Evolutionary conservation across 129 eudicot genomes (phyloP), one percentile per base, ranked within the genome.

Genomic region (Silybum marianum): DNA sequence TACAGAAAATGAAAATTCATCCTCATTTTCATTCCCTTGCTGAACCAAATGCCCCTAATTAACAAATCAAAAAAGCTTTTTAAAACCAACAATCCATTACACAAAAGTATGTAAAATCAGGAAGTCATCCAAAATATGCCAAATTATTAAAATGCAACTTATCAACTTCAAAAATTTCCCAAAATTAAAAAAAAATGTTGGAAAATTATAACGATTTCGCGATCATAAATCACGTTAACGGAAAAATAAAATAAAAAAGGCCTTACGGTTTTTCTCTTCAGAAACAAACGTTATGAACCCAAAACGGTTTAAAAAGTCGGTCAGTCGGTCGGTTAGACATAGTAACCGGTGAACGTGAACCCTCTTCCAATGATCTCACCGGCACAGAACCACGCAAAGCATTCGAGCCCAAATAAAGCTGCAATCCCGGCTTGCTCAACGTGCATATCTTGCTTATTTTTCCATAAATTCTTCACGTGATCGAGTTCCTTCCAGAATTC

Each of bases 341-440:
- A 88, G 82, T 92, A 92, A 72, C 97, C 97, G 3, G 97, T 92
- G 78, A 92, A 86, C 54, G 93, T 89, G 82, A 86, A 88, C 68
- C 97, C 97, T 83, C 97, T 89, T 88, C 97, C 97, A 9, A 88
- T 85, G 42, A 92, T 92, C 89, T 92, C 97, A 78, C 97, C 97
- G 34, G 91, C 92, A 86, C 97, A 89, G 85, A 48, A 92, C 97
- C 97, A 92, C 10, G 93, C 97, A 88, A 84, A 92, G 84, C 92
- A 89, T 83, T 92, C 97, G 2, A 92, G 78, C 62, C 97, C 97
- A 36, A 92, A 92, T 66, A 92, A 78, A 62, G 88, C 85, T 28
- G 92, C 97, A 73, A 90, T 85, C n/a, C 93, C 97, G 23, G 84
- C 90, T 74, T 92, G 93, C 83, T 92, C 97, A 28, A 92, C 93